Evolutionary conservation across 805 yeast genomes (phyloP), one percentile per base, ranked within the genome.

Genomic region (Ogataea nitratoaversa): DNA sequence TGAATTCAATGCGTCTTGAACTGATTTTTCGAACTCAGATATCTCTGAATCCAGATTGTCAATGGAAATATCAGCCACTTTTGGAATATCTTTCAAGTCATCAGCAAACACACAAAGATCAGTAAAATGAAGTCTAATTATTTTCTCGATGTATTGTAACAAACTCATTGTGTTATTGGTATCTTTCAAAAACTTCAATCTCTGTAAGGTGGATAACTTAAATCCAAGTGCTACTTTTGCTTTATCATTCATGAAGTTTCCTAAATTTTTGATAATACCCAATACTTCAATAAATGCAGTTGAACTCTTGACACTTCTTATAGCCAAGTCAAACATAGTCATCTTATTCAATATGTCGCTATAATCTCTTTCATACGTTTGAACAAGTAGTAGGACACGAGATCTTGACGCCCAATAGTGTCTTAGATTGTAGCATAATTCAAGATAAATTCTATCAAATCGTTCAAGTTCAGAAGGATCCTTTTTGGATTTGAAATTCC

Each of bases 191-290:
- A 83, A 84, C 27, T 79, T 76, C 46, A 84, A 67, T 55, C 88
- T 70, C 50, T 76, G 85, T 43, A 84, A 67, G 0, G 91, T 81
- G 32, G 80, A 72, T 42, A 84, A 65, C 51, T 75, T 81, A 60
- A 84, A 83, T 17, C 95, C 95, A 25, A 69, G 68, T 0, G 86
- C 89, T 46, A 74, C 73, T 52, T 80, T 84, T 4, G 82, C 68
- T 6, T 70, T 61, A 52, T 82, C 88, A 56, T 84, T 84, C 93
- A 84, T 84, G 50, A 76, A 83, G 52, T 84, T 84, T 46, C 93
- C 95, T 41, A 84, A 76, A 12, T 80, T 79, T 48, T 82, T 74
- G 44, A 84, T 81, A 32, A 84, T 75, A 46, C 75, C 79, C 44
- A 84, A 71, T 3, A 84, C 74, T 38, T 70, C 69, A 46, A 76